Conservation (phyloP, 805 yeast genomes). For the Barnettozyma pratensis region DNA sequence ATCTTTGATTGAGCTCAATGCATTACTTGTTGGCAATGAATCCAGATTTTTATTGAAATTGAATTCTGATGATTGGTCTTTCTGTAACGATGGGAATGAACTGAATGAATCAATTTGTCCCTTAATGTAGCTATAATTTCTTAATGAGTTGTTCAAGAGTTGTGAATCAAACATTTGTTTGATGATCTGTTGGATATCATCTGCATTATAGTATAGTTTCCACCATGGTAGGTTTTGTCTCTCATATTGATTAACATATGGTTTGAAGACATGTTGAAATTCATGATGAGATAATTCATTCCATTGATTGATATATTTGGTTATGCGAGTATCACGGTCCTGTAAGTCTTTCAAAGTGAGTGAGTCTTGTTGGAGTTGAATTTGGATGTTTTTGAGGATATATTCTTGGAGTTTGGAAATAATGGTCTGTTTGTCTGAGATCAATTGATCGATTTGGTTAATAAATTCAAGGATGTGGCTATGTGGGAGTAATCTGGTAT, state of each 20-base stretch:
- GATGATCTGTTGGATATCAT: slow-evolving; percentile 25
- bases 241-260: slow-evolving; percentile 23
- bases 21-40: slow-evolving; percentile 10
- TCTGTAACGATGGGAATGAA: slow-evolving; percentile 11
- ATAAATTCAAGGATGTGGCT: slow-evolving; percentile 20
- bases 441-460: slow-evolving; percentile 6
- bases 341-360: slow-evolving; percentile 17
- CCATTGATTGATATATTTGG: slow-evolving; percentile 25
- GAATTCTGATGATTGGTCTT: background rate
- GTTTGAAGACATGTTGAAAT: slow-evolving; percentile 26
- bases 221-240: slow-evolving; percentile 26
- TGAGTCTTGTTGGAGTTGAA: slow-evolving; percentile 18
- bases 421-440: slow-evolving; percentile 16
- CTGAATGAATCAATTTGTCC: slow-evolving; percentile 27
- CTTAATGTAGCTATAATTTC: slow-evolving; percentile 26
- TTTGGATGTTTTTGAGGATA: slow-evolving; percentile 12
- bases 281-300: slow-evolving; percentile 26
- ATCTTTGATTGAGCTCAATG: slow-evolving; percentile 16
- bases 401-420: slow-evolving; percentile 13
- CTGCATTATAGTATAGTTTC: slow-evolving; percentile 29
- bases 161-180: slow-evolving; percentile 24
- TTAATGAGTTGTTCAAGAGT: slow-evolving; percentile 22
- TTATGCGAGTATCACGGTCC: slow-evolving; percentile 13
- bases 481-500: slow-evolving; percentile 19
- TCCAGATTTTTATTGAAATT: slow-evolving; percentile 3